Base-by-base conservation (phyloP, 169 alveolate species). In the Plasmodium vivax region DNA sequence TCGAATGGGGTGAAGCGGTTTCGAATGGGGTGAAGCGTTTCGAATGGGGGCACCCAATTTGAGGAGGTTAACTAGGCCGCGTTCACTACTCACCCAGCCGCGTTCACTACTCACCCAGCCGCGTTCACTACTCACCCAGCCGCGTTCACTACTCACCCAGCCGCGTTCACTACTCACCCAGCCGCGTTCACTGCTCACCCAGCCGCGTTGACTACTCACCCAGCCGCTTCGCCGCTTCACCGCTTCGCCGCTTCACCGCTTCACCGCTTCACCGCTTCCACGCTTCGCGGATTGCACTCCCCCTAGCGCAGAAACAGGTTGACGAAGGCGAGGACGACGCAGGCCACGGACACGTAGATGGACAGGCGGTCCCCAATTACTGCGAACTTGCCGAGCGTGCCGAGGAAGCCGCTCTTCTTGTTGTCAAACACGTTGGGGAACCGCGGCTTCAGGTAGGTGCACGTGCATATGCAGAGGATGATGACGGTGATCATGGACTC, bases 341-440 rank as follows among this genome's bases (percentile, higher is more conserved):
- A 98, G 32, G 97, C 95, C 1, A 96, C 82, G 23, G 99, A 96
- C 10, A 98, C 99, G 92, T 98, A 98, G 34, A 99, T 98, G 9
- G 99, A 97, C 58, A 98, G 97, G 45, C 99, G 96, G 93, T 98
- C 99, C 1, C 99, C 99, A 27, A 98, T 97, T 12, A 98, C 99
- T 56, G 99, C 99, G 84, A 98, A 96, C 92, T 98, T 98, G 36
- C 99, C 99, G 83, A 98, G 93, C 32, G 98, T 91, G 41, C 99
- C 99, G 47, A 96, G 85, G 94, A 98, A 98, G 6, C 99, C 99
- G 54, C 96, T 93, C 38, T 97, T 97, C 71, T 96, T 96, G 79
- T 98, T 95, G 94, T 98, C 97, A 38, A 98, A 95, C 58, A 97
- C 92, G 27, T 95, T 92, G 14, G 99, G 99, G 62, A 98, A 97